These are phyloP conservation scores for Escallonia herrerae DNA, from an alignment of 129 eudicot genomes.

Conservation along the genomic window DNA sequence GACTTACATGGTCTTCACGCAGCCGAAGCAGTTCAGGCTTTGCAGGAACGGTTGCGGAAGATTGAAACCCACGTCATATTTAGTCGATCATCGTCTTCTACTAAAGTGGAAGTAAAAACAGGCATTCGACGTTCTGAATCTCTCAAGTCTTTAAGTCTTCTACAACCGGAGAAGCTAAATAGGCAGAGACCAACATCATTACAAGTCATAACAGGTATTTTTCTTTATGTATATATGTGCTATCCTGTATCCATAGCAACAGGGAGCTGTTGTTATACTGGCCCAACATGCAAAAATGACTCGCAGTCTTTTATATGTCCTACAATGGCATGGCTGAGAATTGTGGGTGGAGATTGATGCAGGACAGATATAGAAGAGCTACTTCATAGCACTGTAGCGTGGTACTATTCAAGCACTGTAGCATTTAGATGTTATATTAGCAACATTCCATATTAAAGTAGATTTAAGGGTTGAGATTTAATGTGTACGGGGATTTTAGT, in stretches of 20 bases:
- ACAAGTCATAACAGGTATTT: constrained; percentile 80
- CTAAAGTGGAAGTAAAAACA: constrained; percentile 11
- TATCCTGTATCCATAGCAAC: neutral
- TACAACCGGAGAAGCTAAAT: constrained; percentile 22
- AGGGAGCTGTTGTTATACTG: too few species aligned
- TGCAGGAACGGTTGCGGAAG: constrained; percentile 51
- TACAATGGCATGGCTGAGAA: neutral
- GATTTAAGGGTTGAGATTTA: too few species aligned
- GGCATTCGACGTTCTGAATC: constrained; percentile 15
- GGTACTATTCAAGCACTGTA: too few species aligned
- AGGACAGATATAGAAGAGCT: too few species aligned
- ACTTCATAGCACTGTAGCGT: too few species aligned
- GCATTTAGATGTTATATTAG: too few species aligned
- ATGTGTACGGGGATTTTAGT: too few species aligned
- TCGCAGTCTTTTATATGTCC: neutral
- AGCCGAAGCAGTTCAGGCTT: constrained; percentile 74
- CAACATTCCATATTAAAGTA: too few species aligned
- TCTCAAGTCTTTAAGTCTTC: constrained; percentile 6
- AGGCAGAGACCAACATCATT: constrained; percentile 38
- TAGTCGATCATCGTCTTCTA: constrained; percentile 11
- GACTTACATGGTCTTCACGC: constrained; percentile 96
- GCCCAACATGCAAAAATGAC: neutral
- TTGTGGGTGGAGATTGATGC: too few species aligned
- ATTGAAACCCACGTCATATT: constrained; percentile 37
- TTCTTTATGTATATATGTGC: neutral